phyloP scores from a whole-genome alignment of 2,329 filamentous ascomycete species.

The Xylaria sp. region DNA sequence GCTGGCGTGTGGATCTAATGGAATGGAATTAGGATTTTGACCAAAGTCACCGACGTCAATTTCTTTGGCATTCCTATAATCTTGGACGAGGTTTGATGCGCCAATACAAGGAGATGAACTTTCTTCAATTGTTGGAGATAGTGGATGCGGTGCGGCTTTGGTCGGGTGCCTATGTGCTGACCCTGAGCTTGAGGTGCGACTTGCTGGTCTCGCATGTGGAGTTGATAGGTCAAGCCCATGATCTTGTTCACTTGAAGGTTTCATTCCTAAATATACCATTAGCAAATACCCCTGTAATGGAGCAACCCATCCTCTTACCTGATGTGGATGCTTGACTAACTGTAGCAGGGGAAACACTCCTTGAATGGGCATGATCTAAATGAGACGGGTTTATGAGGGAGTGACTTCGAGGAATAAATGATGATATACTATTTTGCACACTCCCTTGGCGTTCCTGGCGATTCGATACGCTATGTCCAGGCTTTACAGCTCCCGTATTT shows the following conservation, averaged over 20 bases:
- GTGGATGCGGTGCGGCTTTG: slow-evolving; percentile 36
- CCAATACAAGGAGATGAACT: slow-evolving; percentile 30
- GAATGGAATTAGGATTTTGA: background rate
- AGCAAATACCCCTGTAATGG: slow-evolving; percentile 2
- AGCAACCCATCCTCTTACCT: slow-evolving; percentile 41
- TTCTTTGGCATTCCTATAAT: background rate
- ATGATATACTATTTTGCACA: slow-evolving; percentile 49
- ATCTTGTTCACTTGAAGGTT: slow-evolving; percentile 16
- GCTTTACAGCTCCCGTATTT: slow-evolving; percentile 54
- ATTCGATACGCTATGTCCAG: slow-evolving; percentile 32
- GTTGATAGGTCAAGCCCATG: slow-evolving; percentile 15
- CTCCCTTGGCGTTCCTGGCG: slow-evolving; percentile 26
- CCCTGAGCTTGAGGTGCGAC: slow-evolving; percentile 36
- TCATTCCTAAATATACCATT: slow-evolving; percentile 28
- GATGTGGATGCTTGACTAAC: slow-evolving; percentile 50
- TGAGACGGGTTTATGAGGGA: slow-evolving; percentile 53
- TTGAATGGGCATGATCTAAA: slow-evolving; percentile 47
- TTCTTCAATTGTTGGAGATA: slow-evolving; percentile 51
- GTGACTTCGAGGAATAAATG: slow-evolving; percentile 58
- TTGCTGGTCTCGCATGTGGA: slow-evolving; percentile 26
- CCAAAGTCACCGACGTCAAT: background rate
- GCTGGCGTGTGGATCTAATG: background rate
- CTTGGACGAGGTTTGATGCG: background rate
- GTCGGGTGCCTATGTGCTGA: slow-evolving; percentile 29
- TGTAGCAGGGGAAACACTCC: slow-evolving; percentile 52